phyloP scores from a whole-genome alignment of 1,284 basidiomycete genomes.

The Termitomyces sp. region DNA sequence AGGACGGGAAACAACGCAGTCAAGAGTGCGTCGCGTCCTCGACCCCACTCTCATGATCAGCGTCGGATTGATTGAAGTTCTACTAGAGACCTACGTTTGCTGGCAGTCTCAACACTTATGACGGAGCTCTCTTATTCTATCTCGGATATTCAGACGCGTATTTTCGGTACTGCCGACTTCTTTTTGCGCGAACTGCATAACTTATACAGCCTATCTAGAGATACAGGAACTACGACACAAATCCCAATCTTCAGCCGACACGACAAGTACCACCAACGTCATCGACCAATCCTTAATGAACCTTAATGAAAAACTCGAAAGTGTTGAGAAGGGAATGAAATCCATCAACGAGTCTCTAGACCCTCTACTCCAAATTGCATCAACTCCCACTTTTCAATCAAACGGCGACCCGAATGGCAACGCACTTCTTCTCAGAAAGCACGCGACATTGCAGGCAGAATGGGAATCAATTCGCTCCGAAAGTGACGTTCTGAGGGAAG shows the following conservation, averaged over 20 bases:
- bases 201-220: constrained; percentile 39
- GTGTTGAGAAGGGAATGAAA: constrained; percentile 65
- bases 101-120: constrained; percentile 77
- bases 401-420: constrained; percentile 42
- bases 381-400: constrained; percentile 45
- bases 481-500: constrained; percentile 77
- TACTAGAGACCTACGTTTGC: constrained; percentile 60
- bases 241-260: constrained; percentile 60
- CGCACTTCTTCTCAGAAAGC: constrained; percentile 61
- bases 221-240: constrained; percentile 82
- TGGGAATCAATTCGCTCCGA: constrained; percentile 82
- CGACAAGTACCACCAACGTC: constrained; percentile 52
- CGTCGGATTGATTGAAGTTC: constrained; percentile 7
- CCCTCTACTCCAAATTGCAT: constrained; percentile 46
- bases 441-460: constrained; percentile 60
- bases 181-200: constrained; percentile 9
- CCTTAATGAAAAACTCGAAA: constrained; percentile 76
- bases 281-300: constrained; percentile 78
- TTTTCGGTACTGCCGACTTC: constrained; percentile 57
- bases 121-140: constrained; percentile 78
- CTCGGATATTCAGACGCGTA: constrained; percentile 81
- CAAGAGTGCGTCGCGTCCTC: constrained; percentile 44
- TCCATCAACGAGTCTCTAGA: constrained; percentile 58
- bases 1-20: constrained; percentile 49
- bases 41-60: constrained; percentile 2